Evolutionary conservation across 2,329 filamentous ascomycete genomes (phyloP), one percentile per base, ranked within the genome.

Genomic region (Whalleya microplaca): DNA sequence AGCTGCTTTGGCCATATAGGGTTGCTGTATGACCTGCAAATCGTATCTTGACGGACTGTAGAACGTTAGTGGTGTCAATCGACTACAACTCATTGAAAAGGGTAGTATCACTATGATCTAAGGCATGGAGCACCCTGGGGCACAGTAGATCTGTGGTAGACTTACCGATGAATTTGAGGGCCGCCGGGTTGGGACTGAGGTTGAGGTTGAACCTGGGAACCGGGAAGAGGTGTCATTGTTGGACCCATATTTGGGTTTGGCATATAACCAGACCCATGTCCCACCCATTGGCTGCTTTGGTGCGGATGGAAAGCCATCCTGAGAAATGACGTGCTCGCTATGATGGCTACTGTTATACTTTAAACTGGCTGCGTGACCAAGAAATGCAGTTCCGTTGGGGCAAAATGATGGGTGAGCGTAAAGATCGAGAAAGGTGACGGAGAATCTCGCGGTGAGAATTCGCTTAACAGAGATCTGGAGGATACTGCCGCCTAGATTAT

Each of bases 1-100:
- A 14, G 68, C 68, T 2, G 68, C 68, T 55, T 70, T 70, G 37
- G 68, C 68, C 53, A 66, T 66, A 32, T 57, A 56, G 51, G 68
- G 68, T 45, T 70, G 68, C 32, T 70, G 68, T 56, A 70, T 62
- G 32, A 70, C 67, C 14, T 66, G 64, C 53, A 70, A 60, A 12
- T 63, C 65, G 45, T 69, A 70, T 18, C 61, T 65, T 48, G 68
- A 66, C 14, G 65, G 55, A 37, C 68, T 69, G 45, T 42, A 3
- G 2, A 10, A 23, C 29, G 20, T 59, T 29, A 45, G 51, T 53
- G 14, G 14, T 12, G 14, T 6, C 32, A 16, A 37, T 37, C 32
- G 5, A 12, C 3, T 16, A 12, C 9, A 37, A 16, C 14, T 12
- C 32, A 37, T 14, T 3, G 14, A 37, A 37, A 3, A 37, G 14